Conservation (phyloP, 208 protist genomes). For the Crithidia fasciculata region DNA sequence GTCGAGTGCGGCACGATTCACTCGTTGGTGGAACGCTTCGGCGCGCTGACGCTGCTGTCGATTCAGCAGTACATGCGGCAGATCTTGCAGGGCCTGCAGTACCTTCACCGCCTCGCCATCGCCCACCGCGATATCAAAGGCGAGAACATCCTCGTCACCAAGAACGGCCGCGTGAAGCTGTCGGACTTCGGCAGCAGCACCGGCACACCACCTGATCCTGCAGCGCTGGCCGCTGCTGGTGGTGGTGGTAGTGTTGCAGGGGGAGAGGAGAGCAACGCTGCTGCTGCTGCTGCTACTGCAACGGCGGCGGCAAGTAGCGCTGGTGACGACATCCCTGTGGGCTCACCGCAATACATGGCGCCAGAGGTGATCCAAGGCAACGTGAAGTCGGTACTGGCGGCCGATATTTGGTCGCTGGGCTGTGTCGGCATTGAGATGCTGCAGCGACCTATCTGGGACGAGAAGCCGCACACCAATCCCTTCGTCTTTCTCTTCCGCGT, state of each 20-base stretch:
- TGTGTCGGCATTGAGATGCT: conserved; percentile 87
- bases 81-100: conserved; percentile 64
- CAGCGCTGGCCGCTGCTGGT: conserved; percentile 22
- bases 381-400: conserved; percentile 22
- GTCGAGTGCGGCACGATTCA: conserved; percentile 76
- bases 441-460: conserved; percentile 53
- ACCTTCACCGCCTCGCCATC: conserved; percentile 78
- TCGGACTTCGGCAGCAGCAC: conserved; percentile 82
- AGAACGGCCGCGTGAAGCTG: conserved; percentile 72
- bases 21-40: conserved; percentile 65
- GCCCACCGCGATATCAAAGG: conserved; percentile 87
- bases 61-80: conserved; percentile 81
- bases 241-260: conserved; percentile 7
- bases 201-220: conserved; percentile 24
- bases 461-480: conserved; percentile 32
- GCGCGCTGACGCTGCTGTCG: conserved; percentile 52
- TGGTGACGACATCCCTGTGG: conserved; percentile 36
- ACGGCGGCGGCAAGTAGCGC: background rate
- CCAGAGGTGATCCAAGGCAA: conserved; percentile 74
- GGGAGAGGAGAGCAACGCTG: background rate
- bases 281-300: background rate
- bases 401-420: conserved; percentile 82
- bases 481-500: conserved; percentile 67
- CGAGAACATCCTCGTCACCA: conserved; percentile 82
- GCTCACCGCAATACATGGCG: conserved; percentile 83